phyloP scores from a whole-genome alignment of 345 rosid species.

The Draba incana region DNA sequence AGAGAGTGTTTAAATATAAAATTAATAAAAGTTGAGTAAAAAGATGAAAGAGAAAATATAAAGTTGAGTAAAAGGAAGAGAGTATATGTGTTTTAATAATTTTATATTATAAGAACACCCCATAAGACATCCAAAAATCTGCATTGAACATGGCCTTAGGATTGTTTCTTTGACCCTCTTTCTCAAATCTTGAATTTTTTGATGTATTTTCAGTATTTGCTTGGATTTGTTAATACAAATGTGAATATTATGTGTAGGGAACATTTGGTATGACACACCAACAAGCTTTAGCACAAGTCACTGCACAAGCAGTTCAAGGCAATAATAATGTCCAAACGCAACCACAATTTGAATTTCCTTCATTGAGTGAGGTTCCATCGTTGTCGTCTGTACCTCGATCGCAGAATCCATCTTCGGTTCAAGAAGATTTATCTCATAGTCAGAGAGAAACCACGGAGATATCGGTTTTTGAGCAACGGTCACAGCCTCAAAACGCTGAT shows the following conservation, averaged over 20 bases:
- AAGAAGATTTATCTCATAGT: constrained; percentile 39
- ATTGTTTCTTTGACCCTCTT: constrained; percentile 6
- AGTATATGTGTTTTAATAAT: too few species aligned
- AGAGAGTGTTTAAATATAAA: too few species aligned
- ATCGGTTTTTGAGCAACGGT: constrained; percentile 48
- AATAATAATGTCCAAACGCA: constrained; percentile 44
- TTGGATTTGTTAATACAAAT: constrained; percentile 7
- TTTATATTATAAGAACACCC: too few species aligned
- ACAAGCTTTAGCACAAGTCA: constrained; percentile 81
- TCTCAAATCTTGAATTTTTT: constrained; percentile 5
- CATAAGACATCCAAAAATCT: too few species aligned
- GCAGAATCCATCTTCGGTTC: constrained; percentile 38
- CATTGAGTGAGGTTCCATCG: constrained; percentile 40
- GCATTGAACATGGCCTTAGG: too few species aligned
- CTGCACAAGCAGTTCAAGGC: constrained; percentile 74
- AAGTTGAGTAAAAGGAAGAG: too few species aligned
- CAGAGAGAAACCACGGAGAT: constrained; percentile 47
- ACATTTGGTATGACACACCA: constrained; percentile 80
- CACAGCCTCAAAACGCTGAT: constrained; percentile 52
- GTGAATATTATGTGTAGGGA: constrained; percentile 50
- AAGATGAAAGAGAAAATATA: too few species aligned
- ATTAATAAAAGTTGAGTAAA: too few species aligned
- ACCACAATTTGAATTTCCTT: constrained; percentile 41
- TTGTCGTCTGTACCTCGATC: constrained; percentile 35
- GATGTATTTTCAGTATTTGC: neutral